Evolutionary conservation across 2,329 filamentous ascomycete genomes (phyloP), one percentile per base, ranked within the genome.

Genomic region (Ophiostoma tasmaniense): DNA sequence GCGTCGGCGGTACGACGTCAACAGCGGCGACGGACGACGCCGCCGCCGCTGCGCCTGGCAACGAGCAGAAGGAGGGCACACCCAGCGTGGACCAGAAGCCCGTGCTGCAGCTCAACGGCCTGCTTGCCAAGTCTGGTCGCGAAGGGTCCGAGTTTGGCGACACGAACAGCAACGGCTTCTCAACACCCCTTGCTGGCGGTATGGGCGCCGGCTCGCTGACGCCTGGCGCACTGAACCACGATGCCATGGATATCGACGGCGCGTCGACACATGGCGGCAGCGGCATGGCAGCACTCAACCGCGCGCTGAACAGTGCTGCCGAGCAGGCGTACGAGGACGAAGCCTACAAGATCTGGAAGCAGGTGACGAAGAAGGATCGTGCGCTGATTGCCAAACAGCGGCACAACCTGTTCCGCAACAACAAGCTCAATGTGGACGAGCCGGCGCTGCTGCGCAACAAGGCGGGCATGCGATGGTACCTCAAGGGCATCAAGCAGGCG

Each of bases 341-440:
- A 70, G 94, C 97, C 76, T 97, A 95, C 80, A 96, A 96, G 77
- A 91, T 95, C 45, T 99, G 96, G 95, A 99, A 98, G 80, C 94
- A 98, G 78, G 92, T 97, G 55, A 99, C 95, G 1, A 98, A 98
- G 80, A 97, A 95, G 77, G 93, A 97, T 75, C 89, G 95, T 71
- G 95, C 95, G 3, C 81, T 90, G 30, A 87, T 94, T 67, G 90
- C 95, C 70, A 92, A 93, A 72, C 92, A 97, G 76, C 87, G 95
- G 39, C 89, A 93, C 77, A 87, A 90, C 52, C 85, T 99, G 17
- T 97, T 99, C 80, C 90, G 90, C 71, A 90, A 90, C 66, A 89
- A 93, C 74, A 91, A 89, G 75, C 82, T 99, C 66, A 96, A 97
- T 75, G 78, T 85, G 0, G 95, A 99, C 37, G 92, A 96, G 71